phyloP scores from a whole-genome alignment of 1,284 basidiomycete genomes.

The Pisolithus thermaeus region DNA sequence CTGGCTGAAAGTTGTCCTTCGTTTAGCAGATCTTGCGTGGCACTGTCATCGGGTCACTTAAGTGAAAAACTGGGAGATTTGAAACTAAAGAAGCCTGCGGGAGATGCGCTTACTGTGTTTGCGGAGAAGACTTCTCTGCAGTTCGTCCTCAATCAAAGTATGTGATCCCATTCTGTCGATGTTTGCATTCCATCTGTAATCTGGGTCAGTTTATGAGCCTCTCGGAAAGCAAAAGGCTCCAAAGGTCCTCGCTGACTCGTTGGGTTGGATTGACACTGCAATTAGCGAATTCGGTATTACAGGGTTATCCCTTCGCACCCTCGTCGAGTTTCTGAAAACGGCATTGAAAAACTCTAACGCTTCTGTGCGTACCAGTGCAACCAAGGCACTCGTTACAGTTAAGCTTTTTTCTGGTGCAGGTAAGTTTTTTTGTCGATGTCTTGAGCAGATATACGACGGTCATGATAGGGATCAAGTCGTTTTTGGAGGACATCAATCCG shows the following conservation, averaged over 20 bases:
- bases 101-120: conserved; percentile 78
- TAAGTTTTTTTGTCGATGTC: conserved; percentile 34
- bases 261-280: conserved; percentile 86
- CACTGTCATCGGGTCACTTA: conserved; percentile 79
- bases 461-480: conserved; percentile 75
- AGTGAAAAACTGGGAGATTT: conserved; percentile 95
- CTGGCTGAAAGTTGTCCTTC: conserved; percentile 78
- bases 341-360: conserved; percentile 94
- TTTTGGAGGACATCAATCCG: conserved; percentile 92
- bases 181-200: conserved; percentile 11
- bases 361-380: conserved; percentile 91
- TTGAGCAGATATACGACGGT: conserved; percentile 1
- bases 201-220: conserved; percentile 75
- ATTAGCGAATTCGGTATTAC: conserved; percentile 91
- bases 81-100: conserved; percentile 97
- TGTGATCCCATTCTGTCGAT: conserved; percentile 17
- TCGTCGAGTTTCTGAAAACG: conserved; percentile 89
- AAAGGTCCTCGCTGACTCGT: conserved; percentile 91
- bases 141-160: conserved; percentile 91
- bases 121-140: conserved; percentile 93
- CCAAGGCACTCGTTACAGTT: conserved; percentile 87
- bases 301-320: conserved; percentile 76
- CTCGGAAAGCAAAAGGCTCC: conserved; percentile 94
- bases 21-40: conserved; percentile 84
- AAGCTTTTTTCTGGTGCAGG: conserved; percentile 89